Base-by-base conservation (phyloP, 2,329 filamentous ascomycete species). In the Penicillium sp. region DNA sequence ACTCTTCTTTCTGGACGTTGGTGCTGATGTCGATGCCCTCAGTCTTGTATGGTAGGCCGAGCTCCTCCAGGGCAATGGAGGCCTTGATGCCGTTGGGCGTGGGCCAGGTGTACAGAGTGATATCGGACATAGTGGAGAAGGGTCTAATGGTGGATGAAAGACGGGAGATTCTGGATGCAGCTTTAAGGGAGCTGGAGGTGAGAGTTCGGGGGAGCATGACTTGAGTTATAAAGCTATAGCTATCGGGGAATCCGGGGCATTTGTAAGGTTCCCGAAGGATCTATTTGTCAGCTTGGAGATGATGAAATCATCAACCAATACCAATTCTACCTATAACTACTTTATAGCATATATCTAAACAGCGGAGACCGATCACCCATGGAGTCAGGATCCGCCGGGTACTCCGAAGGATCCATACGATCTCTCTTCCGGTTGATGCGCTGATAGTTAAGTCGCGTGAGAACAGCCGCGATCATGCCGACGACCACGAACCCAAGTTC, bases 261-360 rank as follows among this genome's bases (percentile, higher is more conserved):
- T 37, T 37, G 35, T 24, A 37, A 37, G 35, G 31, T 18, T 11
- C 31, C 31, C 14, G 2, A 11, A 34, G 10, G 7, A 7, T 16
- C 14, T 14, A 32, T 32, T 32, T 32, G 29, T 32, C 29, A 32
- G 29, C 29, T 18, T 10, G 29, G 7, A 10, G 1, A 3, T 3
- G 14, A 32, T 32, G 29, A 32, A 18, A 14, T 32, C 29, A 32
- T 32, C 14, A 7, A n/a, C n/a, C n/a, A n/a, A n/a, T n/a, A n/a
- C n/a, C n/a, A n/a, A n/a, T n/a, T n/a, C n/a, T n/a, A n/a, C n/a
- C n/a, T n/a, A n/a, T n/a, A n/a, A n/a, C n/a, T n/a, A n/a, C n/a
- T n/a, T n/a, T n/a, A n/a, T n/a, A 78, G 60, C 47, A 83, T 80
- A 57, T 86, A 86, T 48, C 77, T 74, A 65, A 81, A 87, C 0